phyloP scores from a whole-genome alignment of 257 asterid genomes.

The Fraxinus quadrangulata region DNA sequence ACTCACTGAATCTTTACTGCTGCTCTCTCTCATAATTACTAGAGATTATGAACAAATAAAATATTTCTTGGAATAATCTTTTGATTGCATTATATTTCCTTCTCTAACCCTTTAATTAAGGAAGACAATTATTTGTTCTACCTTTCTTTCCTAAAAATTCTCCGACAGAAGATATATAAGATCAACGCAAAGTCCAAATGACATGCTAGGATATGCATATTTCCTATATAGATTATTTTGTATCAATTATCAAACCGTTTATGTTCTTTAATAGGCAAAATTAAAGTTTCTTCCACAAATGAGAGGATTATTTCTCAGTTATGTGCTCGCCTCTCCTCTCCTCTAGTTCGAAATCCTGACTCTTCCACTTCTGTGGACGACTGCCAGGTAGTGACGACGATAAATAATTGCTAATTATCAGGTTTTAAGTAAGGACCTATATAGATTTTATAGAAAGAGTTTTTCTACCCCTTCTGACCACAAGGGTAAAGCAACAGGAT shows the following conservation, averaged over 20 bases:
- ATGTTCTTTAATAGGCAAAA: neutral
- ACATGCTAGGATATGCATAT: neutral
- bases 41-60: neutral
- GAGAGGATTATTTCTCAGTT: neutral
- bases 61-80: no score
- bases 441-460: neutral
- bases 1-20: neutral
- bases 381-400: neutral
- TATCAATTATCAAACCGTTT: neutral
- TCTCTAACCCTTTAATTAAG: neutral
- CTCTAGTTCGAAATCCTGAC: neutral
- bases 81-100: neutral
- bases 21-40: neutral
- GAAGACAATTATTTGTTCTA: neutral
- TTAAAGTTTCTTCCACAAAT: neutral
- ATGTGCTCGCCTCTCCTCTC: neutral
- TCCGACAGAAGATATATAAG: no score
- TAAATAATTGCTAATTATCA: neutral
- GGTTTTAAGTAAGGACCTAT: neutral
- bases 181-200: neutral
- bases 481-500: conserved; percentile 4
- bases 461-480: neutral
- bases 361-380: neutral
- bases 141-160: no score
- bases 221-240: neutral